Percentiles rank a stretch among this genome's conserved stretches.
Evolutionary conservation across 768 basidiomycete species (phyloP).

Genomic region (Pleurotus salmoneostramineus): DNA sequence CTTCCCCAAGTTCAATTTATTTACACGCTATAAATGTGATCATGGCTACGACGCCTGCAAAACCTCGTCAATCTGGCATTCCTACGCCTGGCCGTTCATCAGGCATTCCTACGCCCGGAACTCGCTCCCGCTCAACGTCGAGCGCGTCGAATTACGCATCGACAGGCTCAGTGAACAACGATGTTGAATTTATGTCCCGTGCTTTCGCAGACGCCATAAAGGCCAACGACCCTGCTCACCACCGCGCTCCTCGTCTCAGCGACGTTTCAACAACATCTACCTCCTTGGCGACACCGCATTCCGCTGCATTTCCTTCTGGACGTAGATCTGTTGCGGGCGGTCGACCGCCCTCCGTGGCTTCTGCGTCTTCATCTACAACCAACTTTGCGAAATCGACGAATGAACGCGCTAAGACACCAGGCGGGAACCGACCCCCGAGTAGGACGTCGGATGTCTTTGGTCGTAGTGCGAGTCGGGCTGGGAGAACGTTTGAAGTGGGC

Average conservation of each 20-base stretch:
- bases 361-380: conserved; percentile 38
- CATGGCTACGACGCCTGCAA: conserved; percentile 30
- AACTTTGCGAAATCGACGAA: conserved; percentile 20
- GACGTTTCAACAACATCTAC: conserved; percentile 30
- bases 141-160: conserved; percentile 33
- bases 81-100: conserved; percentile 33
- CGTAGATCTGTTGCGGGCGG: conserved; percentile 38
- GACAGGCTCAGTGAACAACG: conserved; percentile 19
- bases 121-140: conserved; percentile 63
- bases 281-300: conserved; percentile 47
- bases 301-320: conserved; percentile 41
- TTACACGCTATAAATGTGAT: conserved; percentile 2
- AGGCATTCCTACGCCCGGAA: conserved; percentile 66
- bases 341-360: conserved; percentile 56
- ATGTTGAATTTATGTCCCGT: conserved; percentile 58
- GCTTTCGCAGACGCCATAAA: conserved; percentile 80
- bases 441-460: conserved; percentile 60
- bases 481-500: conserved; percentile 59
- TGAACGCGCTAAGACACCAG: conserved; percentile 53
- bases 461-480: conserved; percentile 42
- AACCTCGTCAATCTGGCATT: conserved; percentile 37
- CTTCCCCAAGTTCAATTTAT: too few relatives aligned
- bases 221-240: conserved; percentile 75
- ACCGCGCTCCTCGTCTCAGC: conserved; percentile 42
- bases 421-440: conserved; percentile 53